A percentile compares a stretch with the other conserved stretches of the same genome.
Evolutionary conservation across 306 rosid species (phyloP).

Genomic region (Glycine soja): DNA sequence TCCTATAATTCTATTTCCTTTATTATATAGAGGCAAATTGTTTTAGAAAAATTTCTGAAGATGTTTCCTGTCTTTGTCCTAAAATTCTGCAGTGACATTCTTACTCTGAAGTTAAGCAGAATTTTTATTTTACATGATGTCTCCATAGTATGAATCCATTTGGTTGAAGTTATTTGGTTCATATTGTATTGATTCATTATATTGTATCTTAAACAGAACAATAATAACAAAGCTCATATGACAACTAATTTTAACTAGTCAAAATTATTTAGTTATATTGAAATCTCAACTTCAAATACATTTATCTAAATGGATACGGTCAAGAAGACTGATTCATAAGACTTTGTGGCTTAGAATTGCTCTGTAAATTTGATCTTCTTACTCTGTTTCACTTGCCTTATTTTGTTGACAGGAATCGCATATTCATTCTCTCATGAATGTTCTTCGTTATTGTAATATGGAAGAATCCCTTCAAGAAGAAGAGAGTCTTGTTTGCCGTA

Average conservation of each 20-base stretch:
- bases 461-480: constrained; percentile 94
- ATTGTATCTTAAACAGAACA: not conserved
- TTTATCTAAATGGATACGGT: constrained; percentile 29
- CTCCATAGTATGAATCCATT: not conserved
- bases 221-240: not conserved
- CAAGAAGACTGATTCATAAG: not conserved
- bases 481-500: constrained; percentile 73
- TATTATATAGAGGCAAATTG: not conserved
- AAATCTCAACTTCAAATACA: constrained; percentile 8
- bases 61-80: constrained; percentile 21
- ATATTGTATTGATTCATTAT: constrained; percentile 27
- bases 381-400: constrained; percentile 14
- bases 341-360: not conserved
- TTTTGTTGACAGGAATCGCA: constrained; percentile 85
- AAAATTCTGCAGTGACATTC: constrained; percentile 31
- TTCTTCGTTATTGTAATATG: constrained; percentile 94
- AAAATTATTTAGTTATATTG: constrained; percentile 17
- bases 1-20: not conserved
- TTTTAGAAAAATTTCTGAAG: not conserved
- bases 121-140: not conserved
- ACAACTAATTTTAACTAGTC: constrained; percentile 20
- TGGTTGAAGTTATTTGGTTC: constrained; percentile 21
- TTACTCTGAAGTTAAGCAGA: not conserved
- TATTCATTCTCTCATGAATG: constrained; percentile 95
- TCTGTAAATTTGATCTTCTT: constrained; percentile 25